Percentiles rank a stretch among this genome's conserved stretches.
Evolutionary conservation across 441 rosid species (phyloP).

Genomic region (Populus tomentosa): DNA sequence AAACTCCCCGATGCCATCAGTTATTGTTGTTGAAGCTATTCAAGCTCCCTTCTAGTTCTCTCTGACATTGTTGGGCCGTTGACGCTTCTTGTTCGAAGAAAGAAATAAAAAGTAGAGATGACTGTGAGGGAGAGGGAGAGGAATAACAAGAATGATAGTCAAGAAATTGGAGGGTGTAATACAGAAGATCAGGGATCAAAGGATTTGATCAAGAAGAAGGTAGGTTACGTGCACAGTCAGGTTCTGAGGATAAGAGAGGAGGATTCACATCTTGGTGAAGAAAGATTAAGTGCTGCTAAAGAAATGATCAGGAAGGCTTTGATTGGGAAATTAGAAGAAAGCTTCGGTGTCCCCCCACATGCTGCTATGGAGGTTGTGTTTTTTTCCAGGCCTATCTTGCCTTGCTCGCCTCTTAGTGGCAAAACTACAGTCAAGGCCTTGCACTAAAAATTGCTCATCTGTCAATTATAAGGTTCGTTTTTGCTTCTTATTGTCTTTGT

Average conservation of each 20-base stretch:
- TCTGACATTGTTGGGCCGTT: too few relatives aligned
- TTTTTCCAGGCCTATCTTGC: conserved; percentile 48
- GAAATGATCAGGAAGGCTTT: conserved; percentile 2
- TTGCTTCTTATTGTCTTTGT: neutral
- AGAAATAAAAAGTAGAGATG: too few relatives aligned
- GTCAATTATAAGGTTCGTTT: conserved; percentile 25
- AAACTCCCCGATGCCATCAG: too few relatives aligned
- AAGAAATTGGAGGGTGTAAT: too few relatives aligned
- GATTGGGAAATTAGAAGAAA: neutral
- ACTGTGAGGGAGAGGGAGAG: too few relatives aligned
- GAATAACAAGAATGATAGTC: too few relatives aligned
- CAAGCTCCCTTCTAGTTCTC: too few relatives aligned
- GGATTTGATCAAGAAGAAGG: conserved; percentile 3
- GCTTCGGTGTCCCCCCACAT: neutral
- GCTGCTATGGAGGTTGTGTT: conserved; percentile 26
- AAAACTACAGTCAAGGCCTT: conserved; percentile 37
- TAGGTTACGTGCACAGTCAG: conserved; percentile 48
- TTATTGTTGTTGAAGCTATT: too few relatives aligned
- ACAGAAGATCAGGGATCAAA: too few relatives aligned
- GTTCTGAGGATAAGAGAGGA: conserved; percentile 65
- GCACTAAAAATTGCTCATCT: conserved; percentile 16
- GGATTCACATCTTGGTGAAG: conserved; percentile 52
- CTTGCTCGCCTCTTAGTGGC: conserved; percentile 81
- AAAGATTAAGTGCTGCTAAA: conserved; percentile 9
- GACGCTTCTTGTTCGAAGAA: too few relatives aligned